These are phyloP conservation scores for Emericellopsis cladophorae DNA, from an alignment of 2,329 filamentous ascomycete genomes.

Conservation along the genomic window DNA sequence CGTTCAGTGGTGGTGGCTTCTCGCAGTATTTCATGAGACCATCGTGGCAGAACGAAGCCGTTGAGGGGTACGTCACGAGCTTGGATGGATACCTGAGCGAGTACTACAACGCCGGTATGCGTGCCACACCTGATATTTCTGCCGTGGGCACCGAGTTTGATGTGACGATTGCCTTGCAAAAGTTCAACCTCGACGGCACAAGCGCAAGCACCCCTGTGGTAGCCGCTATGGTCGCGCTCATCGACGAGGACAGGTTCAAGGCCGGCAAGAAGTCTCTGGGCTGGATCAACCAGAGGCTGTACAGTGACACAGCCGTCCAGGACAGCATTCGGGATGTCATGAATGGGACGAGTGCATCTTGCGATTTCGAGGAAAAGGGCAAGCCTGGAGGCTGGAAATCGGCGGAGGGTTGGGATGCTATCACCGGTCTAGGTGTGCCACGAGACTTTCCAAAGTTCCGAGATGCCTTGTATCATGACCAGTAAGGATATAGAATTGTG, in stretches of 20 bases:
- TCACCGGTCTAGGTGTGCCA: conserved; percentile 15
- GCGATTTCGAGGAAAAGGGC: conserved; percentile 18
- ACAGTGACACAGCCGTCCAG: conserved; percentile 19
- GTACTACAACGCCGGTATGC: conserved; percentile 30
- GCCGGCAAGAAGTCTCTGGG: conserved; percentile 35
- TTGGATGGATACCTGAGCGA: conserved; percentile 6
- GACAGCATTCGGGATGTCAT: conserved; percentile 27
- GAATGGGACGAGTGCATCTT: conserved; percentile 25
- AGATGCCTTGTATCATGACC: no score
- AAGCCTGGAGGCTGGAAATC: conserved; percentile 29
- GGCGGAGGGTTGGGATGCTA: conserved; percentile 29
- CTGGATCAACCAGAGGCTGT: conserved; percentile 38
- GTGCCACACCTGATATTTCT: conserved; percentile 37
- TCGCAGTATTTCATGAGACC: conserved; percentile 34
- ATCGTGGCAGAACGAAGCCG: conserved; percentile 28
- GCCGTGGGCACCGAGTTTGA: conserved; percentile 41
- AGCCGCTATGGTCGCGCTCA: conserved; percentile 38
- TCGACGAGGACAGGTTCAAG: conserved; percentile 39
- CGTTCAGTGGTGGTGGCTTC: conserved; percentile 39
- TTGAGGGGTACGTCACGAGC: conserved; percentile 19
- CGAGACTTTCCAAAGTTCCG: no score
- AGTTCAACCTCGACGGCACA: conserved; percentile 23
- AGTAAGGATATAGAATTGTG: no score
- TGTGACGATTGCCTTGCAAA: conserved; percentile 16
- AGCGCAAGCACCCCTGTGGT: conserved; percentile 42